Evolutionary conservation across 2,329 filamentous ascomycete species (phyloP), one percentile per base, ranked within the genome.

Genomic region (Penicillium sp.): DNA sequence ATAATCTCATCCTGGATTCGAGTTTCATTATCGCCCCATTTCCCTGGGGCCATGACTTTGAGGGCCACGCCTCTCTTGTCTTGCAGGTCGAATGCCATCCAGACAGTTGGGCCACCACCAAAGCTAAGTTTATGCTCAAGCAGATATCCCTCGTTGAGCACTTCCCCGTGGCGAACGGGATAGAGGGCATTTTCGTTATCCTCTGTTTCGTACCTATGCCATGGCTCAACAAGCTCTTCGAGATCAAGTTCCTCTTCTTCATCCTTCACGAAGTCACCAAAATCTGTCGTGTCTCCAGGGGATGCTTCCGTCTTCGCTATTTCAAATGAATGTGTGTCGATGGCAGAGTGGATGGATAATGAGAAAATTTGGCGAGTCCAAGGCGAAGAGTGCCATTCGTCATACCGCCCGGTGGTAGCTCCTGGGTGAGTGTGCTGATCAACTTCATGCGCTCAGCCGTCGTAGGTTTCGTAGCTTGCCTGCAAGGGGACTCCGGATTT

Each of bases 61-160:
- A 71, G 58, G 17, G 67, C 67, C 13, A 69, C 66, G 50, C 67
- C 52, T 37, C 15, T 64, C 31, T 62, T 57, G 3, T 60, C 49
- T 42, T 64, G 46, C 12, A 63, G 41, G 49, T 69, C 66, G 59
- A 58, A 58, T 25, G 65, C 67, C 59, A 71, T 62, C 68, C 65
- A 71, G 41, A 69, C 65, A n/a, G 65, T 70, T 4, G 66, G 65
- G 33, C 60, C 62, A 35, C 64, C 62, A 0, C 67, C 65, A 56
- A 45, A 59, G n/a, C 66, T 67, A 17, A 69, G 42, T 51, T 71
- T 71, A 49, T 68, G 61, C 50, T 66, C 65, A 31, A 69, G 46
- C 37, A 64, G 43, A 45, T 71, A 70, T 47, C 67, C 62, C 29
- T 57, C 52, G 37, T 66, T 57, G 25, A 68, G 60, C 19, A 68